Conservation (phyloP, 805 yeast species). For the Wickerhamomyces strasburgensis region DNA sequence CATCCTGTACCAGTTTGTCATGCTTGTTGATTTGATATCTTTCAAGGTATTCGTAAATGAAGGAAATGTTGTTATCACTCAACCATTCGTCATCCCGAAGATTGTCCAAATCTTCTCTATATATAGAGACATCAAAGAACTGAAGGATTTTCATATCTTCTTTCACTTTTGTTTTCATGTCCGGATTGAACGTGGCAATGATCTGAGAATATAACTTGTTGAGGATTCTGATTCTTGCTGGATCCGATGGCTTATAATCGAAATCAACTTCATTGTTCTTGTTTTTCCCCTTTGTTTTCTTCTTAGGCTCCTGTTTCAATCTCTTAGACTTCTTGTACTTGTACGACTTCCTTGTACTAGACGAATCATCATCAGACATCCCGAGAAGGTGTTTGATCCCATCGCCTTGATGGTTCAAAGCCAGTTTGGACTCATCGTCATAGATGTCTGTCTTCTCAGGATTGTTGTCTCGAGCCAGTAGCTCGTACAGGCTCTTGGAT, state of each 20-base stretch:
- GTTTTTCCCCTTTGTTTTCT: constrained; percentile 7
- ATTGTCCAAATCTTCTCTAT: constrained; percentile 52
- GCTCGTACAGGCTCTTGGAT: not conserved
- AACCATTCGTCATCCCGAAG: constrained; percentile 67
- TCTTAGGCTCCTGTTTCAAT: constrained; percentile 13
- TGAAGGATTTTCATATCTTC: constrained; percentile 33
- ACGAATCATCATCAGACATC: not conserved
- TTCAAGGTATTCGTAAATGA: constrained; percentile 55
- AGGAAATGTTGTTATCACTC: constrained; percentile 63
- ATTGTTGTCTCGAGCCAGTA: not conserved
- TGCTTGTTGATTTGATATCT: constrained; percentile 26
- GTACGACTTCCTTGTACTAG: not conserved
- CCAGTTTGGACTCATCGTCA: constrained; percentile 8
- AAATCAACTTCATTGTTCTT: constrained; percentile 6
- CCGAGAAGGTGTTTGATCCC: not conserved
- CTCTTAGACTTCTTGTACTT: constrained; percentile 6
- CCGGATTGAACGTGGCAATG: constrained; percentile 5
- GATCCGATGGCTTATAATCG: constrained; percentile 16
- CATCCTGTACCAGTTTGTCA: constrained; percentile 24
- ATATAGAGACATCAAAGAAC: constrained; percentile 53
- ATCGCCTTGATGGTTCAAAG: constrained; percentile 6
- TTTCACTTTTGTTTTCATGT: constrained; percentile 2
- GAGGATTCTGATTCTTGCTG: constrained; percentile 13
- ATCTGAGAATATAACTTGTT: constrained; percentile 15
- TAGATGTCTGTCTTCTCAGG: constrained; percentile 5